Percentiles rank a stretch among this genome's conserved stretches.
Conservation (phyloP, 2,329 filamentous ascomycete species). For the Phyllosticta citrichinensis region DNA sequence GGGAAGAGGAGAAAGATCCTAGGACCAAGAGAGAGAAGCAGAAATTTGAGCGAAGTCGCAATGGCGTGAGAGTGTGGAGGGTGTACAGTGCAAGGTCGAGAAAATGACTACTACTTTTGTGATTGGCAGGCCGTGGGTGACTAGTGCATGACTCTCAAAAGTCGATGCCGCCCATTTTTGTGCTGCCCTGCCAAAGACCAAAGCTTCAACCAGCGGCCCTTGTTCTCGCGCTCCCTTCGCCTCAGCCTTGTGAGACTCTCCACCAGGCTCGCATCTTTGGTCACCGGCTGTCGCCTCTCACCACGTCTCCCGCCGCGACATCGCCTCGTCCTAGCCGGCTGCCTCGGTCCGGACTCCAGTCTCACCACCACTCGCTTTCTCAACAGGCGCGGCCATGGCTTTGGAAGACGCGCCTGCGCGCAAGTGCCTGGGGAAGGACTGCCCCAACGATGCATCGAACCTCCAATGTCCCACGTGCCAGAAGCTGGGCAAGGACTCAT, state of each 20-base stretch:
- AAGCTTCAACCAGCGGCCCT: not conserved
- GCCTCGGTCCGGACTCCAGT: not conserved
- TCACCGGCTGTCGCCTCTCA: not conserved
- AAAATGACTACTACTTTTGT: not conserved
- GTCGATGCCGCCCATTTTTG: not conserved
- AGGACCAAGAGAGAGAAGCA: not conserved
- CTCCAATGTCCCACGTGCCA: slow-evolving; percentile 93
- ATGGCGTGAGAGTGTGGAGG: not conserved
- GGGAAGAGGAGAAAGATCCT: slow-evolving; percentile 1
- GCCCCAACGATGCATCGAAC: slow-evolving; percentile 72
- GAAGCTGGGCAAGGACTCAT: slow-evolving; percentile 82
- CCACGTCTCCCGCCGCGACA: not conserved
- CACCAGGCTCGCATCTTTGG: not conserved
- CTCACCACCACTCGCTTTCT: not conserved
- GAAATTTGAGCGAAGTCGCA: not conserved
- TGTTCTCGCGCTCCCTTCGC: not conserved
- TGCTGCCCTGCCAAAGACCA: not conserved
- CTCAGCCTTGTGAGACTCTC: not conserved
- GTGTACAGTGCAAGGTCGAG: not conserved
- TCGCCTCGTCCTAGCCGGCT: not conserved
- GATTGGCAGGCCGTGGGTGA: not conserved
- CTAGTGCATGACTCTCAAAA: not conserved
- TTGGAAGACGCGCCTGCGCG: slow-evolving; percentile 38
- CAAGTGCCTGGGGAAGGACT: slow-evolving; percentile 74
- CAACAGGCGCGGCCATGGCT: slow-evolving; percentile 18